A percentile compares a stretch with the other conserved stretches of the same genome.
These are phyloP conservation scores for Rhodomyrtus psidioides DNA, from an alignment of 441 rosid species.

Conservation along the genomic window DNA sequence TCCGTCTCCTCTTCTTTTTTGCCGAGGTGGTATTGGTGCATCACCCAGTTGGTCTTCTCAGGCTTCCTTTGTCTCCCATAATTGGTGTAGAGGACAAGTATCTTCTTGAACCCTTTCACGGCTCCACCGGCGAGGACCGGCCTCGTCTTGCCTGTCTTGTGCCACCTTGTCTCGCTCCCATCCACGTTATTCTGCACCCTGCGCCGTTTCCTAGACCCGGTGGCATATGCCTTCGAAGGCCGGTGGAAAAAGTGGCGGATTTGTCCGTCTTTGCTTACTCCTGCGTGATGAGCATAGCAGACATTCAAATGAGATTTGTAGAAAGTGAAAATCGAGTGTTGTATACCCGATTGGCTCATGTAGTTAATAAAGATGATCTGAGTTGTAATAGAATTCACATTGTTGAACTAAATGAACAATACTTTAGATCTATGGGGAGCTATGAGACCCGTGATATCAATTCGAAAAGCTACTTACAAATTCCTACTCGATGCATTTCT, in stretches of 20 bases:
- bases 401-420: not conserved
- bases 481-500: not conserved
- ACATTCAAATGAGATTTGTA: not conserved
- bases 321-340: not conserved
- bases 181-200: conserved; percentile 78
- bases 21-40: conserved; percentile 98
- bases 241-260: conserved; percentile 92
- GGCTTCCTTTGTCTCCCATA: conserved; percentile 91
- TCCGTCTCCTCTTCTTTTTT: conserved; percentile 81
- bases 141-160: conserved; percentile 96
- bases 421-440: not conserved
- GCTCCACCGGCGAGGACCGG: conserved; percentile 39
- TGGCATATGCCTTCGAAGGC: conserved; percentile 96
- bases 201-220: conserved; percentile 90
- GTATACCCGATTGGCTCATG: not conserved
- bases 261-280: conserved; percentile 88
- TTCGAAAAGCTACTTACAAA: not conserved
- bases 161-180: conserved; percentile 95
- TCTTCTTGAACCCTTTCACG: conserved; percentile 79
- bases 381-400: not conserved
- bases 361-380: not conserved
- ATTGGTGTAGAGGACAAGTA: conserved; percentile 89
- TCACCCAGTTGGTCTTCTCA: conserved; percentile 95
- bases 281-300: conserved; percentile 21
- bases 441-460: not conserved